These are phyloP conservation scores for Diaporthe helianthi DNA, from an alignment of 2,329 filamentous ascomycete genomes.

Conservation along the genomic window DNA sequence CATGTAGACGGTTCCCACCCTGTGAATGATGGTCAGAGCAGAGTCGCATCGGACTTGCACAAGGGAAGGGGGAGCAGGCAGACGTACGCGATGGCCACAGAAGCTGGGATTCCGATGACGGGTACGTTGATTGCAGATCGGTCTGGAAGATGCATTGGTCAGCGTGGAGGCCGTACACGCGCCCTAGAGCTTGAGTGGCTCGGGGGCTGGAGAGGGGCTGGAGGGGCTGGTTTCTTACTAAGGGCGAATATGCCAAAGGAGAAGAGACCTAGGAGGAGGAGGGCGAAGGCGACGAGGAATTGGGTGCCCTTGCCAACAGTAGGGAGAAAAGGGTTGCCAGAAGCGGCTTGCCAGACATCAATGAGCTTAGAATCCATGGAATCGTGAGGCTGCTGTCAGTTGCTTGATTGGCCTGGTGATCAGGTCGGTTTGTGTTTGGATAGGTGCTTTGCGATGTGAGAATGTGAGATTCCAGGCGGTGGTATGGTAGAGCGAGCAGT, in stretches of 20 bases:
- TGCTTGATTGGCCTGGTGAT: background rate
- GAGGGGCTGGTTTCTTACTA: constrained; percentile 63
- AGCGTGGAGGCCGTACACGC: constrained; percentile 11
- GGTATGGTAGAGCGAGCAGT: background rate
- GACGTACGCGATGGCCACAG: constrained; percentile 86
- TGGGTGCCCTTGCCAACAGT: constrained; percentile 82
- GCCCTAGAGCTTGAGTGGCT: too few relatives aligned
- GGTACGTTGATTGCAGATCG: constrained; percentile 80
- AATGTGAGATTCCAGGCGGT: background rate
- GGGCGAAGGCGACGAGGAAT: constrained; percentile 78
- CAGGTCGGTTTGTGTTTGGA: background rate
- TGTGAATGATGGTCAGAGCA: constrained; percentile 47
- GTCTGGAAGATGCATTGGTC: constrained; percentile 61
- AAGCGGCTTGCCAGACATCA: constrained; percentile 92
- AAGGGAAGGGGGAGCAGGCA: constrained; percentile 15
- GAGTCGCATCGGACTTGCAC: background rate
- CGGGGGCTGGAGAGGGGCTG: too few relatives aligned
- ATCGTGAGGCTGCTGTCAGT: background rate
- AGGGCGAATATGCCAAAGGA: constrained; percentile 83
- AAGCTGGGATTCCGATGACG: constrained; percentile 83
- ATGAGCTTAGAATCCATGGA: constrained; percentile 82
- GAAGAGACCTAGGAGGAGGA: constrained; percentile 75
- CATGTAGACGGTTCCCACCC: constrained; percentile 95
- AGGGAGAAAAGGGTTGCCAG: constrained; percentile 84
- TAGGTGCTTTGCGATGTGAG: background rate